Base-by-base conservation (phyloP, 176 grass and related monocot genomes). In the Triticum dicoccoides region DNA sequence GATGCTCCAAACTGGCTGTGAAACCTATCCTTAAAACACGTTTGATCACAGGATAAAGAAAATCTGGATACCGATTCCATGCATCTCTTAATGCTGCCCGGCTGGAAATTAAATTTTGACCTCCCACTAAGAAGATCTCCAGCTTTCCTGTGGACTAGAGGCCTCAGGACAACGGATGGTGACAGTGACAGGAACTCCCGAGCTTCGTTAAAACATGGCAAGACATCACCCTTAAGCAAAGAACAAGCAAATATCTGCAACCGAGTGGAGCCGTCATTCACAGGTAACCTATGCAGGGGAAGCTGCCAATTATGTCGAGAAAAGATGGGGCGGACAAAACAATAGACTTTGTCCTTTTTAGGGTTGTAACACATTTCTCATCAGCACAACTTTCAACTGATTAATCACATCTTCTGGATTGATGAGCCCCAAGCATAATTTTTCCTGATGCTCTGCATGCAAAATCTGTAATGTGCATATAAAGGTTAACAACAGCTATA, bases 241-340 rank as follows among this genome's bases (percentile, higher is more conserved):
- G 94, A 86, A n/a, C 90, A 91, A 21, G 92, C 89, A 85, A 98
- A 96, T 59, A 96, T 83, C 33, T 84, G 77, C 78, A 82, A 11
- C 44, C 92, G 73, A 25, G 78, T 78, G 58, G 68, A 83, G 11
- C 5, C 9, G n/a, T 96, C 90, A 85, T 96, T 81, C 30, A 96
- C 86, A 20, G 87, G 91, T 66, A 84, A 59, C 66, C 66, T 80
- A 64, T 94, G 89, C 85, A 94, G 82, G 18, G 91, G 93, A 78
- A 98, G 76, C 41, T 92, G 66, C 94, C 97, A 98, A 25, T 98
- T 96, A 65, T 98, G 94, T 14, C 65, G 80, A 58, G 92, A 44
- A 73, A 73, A 73, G 38, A 73, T 73, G 7, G 69, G 69, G 1
- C 10, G 20, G 12, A 72, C 69, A 71, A 23, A 41, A 71, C 20